These are phyloP conservation scores for Phytomonas sp. DNA, from an alignment of 208 protist genomes.

Conservation along the genomic window DNA sequence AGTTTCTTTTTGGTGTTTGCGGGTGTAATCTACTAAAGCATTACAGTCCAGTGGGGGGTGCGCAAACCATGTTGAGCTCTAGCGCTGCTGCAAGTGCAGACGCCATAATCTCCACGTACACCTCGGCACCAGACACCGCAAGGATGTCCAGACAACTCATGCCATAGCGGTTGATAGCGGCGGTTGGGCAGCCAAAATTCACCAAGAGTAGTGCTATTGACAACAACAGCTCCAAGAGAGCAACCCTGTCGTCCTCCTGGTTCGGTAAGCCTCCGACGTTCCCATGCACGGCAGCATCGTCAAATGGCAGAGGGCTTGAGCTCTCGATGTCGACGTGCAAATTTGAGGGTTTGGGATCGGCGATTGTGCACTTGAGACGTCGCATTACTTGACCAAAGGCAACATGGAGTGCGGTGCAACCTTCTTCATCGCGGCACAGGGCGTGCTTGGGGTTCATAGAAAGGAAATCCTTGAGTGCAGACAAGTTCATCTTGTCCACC, in stretches of 20 bases:
- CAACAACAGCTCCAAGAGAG: slow-evolving; percentile 32
- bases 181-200: slow-evolving; percentile 27
- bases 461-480: slow-evolving; percentile 35
- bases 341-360: background rate
- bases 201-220: slow-evolving; percentile 34
- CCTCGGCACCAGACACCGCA: slow-evolving; percentile 12
- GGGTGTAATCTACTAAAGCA: background rate
- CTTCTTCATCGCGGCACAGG: slow-evolving; percentile 40
- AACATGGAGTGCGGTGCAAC: slow-evolving; percentile 44
- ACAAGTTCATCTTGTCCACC: slow-evolving; percentile 47
- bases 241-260: slow-evolving; percentile 2
- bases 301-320: background rate
- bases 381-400: slow-evolving; percentile 14
- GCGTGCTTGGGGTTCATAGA: slow-evolving; percentile 18
- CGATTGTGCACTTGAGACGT: background rate
- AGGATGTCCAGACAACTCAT: slow-evolving; percentile 61
- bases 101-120: slow-evolving; percentile 32
- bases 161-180: slow-evolving; percentile 23
- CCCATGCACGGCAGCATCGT: background rate
- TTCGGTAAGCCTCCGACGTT: background rate
- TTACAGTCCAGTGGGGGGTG: background rate
- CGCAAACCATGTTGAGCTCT: slow-evolving; percentile 11
- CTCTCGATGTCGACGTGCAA: background rate
- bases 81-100: slow-evolving; percentile 33
- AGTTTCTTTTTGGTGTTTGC: background rate